Evolutionary conservation across 2,329 filamentous ascomycete species (phyloP).

Genomic region (Aureobasidium melanogenum): DNA sequence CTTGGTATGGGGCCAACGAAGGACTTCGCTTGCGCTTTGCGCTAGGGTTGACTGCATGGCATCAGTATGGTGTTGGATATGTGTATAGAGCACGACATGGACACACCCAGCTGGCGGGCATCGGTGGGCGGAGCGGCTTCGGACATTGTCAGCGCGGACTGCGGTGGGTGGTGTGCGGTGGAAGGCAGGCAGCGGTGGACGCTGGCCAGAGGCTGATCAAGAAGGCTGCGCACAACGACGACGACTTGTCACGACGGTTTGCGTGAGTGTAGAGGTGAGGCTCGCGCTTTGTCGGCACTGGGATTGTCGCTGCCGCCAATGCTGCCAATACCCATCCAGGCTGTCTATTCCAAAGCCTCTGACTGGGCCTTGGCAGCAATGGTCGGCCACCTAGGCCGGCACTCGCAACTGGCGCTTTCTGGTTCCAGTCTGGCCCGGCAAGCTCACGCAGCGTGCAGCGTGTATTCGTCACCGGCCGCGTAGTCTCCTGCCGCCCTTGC

Average conservation of each 20-base stretch:
- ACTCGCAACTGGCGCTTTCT: not conserved
- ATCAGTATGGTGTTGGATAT: not conserved
- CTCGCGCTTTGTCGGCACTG: not conserved
- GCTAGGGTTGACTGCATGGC: not conserved
- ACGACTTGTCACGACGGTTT: not conserved
- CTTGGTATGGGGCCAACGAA: not conserved
- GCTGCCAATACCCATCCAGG: not conserved
- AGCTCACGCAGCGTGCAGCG: not conserved
- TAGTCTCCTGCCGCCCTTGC: not conserved
- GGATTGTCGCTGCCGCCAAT: slow-evolving; percentile 1
- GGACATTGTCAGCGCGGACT: slow-evolving; percentile 8
- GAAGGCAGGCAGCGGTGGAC: slow-evolving; percentile 1
- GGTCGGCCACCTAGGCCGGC: not conserved
- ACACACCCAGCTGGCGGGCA: not conserved
- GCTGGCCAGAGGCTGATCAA: not conserved
- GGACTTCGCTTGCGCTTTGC: slow-evolving; percentile 8
- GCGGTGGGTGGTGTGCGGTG: slow-evolving; percentile 7
- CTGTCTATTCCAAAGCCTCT: not conserved
- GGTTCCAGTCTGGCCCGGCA: not conserved
- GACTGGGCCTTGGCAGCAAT: not conserved
- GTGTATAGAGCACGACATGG: not conserved
- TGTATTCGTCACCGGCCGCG: not conserved
- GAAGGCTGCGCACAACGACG: not conserved
- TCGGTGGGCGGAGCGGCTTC: slow-evolving; percentile 9
- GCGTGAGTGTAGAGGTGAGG: not conserved